phyloP scores from a whole-genome alignment of 2,329 filamentous ascomycete genomes.

The Paecilomyces dactylethromorphus region DNA sequence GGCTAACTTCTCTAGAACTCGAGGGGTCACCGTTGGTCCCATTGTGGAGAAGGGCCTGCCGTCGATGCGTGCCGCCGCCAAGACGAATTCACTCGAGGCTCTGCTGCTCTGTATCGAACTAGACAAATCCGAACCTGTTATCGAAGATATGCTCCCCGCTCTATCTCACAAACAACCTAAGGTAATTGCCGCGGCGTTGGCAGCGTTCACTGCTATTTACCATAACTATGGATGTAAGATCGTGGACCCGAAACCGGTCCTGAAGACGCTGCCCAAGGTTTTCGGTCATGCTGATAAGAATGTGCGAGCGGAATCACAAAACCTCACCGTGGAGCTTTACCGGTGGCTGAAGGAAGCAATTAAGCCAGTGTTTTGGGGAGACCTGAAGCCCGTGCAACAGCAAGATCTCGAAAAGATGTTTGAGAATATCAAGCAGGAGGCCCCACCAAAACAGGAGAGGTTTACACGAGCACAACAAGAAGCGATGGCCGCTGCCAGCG shows the following conservation, averaged over 20 bases:
- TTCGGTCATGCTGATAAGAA: conserved; percentile 98
- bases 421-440: conserved; percentile 84
- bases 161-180: conserved; percentile 88
- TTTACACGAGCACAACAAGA: conserved; percentile 85
- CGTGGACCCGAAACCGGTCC: conserved; percentile 83
- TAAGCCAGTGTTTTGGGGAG: conserved; percentile 96
- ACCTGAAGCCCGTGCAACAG: conserved; percentile 92
- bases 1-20: conserved; percentile 49
- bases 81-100: conserved; percentile 78
- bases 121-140: conserved; percentile 74
- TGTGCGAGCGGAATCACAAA: conserved; percentile 87
- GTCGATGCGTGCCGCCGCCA: conserved; percentile 81
- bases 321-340: conserved; percentile 88
- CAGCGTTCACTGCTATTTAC: conserved; percentile 74
- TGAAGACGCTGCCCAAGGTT: conserved; percentile 81
- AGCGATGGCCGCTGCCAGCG: conserved; percentile 64
- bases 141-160: conserved; percentile 82
- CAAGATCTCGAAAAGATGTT: conserved; percentile 89
- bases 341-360: conserved; percentile 96
- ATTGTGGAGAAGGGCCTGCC: conserved; percentile 88
- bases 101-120: conserved; percentile 84
- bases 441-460: conserved; percentile 81
- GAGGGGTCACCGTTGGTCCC: conserved; percentile 64
- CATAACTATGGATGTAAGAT: conserved; percentile 94
- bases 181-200: conserved; percentile 68